Conservation (phyloP, 1,284 basidiomycete species). For the Veloporphyrellus conicus region DNA sequence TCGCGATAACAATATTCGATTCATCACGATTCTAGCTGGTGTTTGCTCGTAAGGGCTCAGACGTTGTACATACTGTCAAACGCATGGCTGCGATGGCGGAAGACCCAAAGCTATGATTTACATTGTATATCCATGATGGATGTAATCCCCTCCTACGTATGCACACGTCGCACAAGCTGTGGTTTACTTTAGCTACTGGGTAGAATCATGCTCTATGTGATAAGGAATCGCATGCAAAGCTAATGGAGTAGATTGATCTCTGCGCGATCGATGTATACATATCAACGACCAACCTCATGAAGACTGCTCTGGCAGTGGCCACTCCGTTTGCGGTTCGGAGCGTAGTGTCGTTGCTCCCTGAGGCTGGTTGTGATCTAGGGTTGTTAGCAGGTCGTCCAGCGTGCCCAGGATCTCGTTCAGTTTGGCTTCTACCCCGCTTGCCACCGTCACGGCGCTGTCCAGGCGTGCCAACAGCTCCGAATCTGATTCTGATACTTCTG, state of each 20-base stretch:
- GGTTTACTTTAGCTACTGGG: conserved; percentile 7
- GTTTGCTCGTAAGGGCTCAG: conserved; percentile 69
- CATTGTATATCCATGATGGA: conserved; percentile 26
- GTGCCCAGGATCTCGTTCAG: conserved; percentile 55
- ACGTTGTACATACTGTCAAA: conserved; percentile 75
- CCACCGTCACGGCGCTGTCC: conserved; percentile 51
- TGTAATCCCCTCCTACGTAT: conserved; percentile 16
- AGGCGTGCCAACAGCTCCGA: conserved; percentile 46
- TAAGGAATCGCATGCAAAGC: background rate
- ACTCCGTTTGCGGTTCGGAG: conserved; percentile 3
- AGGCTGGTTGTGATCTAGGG: conserved; percentile 30
- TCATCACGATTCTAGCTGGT: conserved; percentile 52
- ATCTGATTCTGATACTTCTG: conserved; percentile 29
- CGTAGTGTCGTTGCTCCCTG: background rate
- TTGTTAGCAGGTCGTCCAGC: conserved; percentile 51
- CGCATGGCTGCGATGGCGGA: conserved; percentile 40
- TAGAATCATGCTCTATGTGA: conserved; percentile 19
- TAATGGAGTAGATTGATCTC: background rate
- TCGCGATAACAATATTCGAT: conserved; percentile 4
- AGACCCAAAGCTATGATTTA: conserved; percentile 23
- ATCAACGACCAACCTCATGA: conserved; percentile 16
- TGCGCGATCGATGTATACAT: background rate
- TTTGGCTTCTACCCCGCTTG: conserved; percentile 52
- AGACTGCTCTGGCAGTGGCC: background rate
- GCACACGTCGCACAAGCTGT: conserved; percentile 4